A percentile compares a stretch with the other conserved stretches of the same genome.
These are phyloP conservation scores for Russula griseocarnosa DNA, from an alignment of 768 basidiomycete genomes.

Conservation along the genomic window DNA sequence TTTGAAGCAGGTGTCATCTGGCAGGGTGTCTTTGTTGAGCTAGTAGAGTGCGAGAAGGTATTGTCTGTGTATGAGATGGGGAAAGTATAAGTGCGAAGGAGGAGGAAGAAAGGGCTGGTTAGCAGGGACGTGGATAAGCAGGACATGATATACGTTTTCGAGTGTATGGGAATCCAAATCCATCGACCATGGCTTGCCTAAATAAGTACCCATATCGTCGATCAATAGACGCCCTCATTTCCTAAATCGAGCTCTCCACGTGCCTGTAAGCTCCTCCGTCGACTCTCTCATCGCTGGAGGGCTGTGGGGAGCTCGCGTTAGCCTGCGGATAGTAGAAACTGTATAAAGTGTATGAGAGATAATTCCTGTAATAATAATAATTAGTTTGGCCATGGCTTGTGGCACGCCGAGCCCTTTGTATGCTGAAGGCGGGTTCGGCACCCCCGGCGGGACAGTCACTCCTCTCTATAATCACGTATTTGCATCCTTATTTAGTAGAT, in stretches of 20 bases:
- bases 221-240: slow-evolving; percentile 14
- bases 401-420: slow-evolving; percentile 1
- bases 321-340: neutral
- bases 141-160: slow-evolving; percentile 11
- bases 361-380: neutral
- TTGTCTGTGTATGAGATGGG: neutral
- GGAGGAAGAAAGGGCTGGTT: slow-evolving; percentile 12
- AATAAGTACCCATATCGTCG: slow-evolving; percentile 6
- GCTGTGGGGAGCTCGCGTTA: neutral
- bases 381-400: slow-evolving; percentile 7
- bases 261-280: neutral
- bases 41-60: slow-evolving; percentile 1
- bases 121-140: slow-evolving; percentile 20
- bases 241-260: slow-evolving; percentile 5
- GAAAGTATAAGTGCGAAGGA: neutral
- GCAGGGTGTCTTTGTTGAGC: neutral
- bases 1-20: neutral
- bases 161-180: neutral
- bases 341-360: neutral
- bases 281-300: neutral
- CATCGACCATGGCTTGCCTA: slow-evolving; percentile 12
- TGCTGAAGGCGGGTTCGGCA: neutral
- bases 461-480: neutral
- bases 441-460: neutral
- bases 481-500: neutral